phyloP scores from a whole-genome alignment of 2,329 filamentous ascomycete species.

The Hortaea werneckii region DNA sequence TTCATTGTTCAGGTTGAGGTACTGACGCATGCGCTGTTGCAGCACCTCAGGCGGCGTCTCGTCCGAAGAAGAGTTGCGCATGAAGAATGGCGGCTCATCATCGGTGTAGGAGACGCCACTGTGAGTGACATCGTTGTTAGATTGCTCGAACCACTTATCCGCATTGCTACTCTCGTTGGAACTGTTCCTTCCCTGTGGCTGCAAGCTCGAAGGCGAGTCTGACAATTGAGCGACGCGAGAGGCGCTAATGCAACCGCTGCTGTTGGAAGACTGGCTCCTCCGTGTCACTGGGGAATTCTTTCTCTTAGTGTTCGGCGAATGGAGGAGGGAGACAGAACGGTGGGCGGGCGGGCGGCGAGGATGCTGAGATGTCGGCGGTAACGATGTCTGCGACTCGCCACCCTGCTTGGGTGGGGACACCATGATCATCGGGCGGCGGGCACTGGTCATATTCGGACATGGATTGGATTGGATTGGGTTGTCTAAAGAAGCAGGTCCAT shows the following conservation, averaged over 20 bases:
- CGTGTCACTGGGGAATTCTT: slow-evolving; percentile 4
- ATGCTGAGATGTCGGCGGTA: slow-evolving; percentile 10
- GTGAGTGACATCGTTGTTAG: slow-evolving; percentile 36
- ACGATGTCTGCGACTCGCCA: neutral
- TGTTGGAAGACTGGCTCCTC: slow-evolving; percentile 12
- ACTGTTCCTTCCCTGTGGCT: slow-evolving; percentile 29
- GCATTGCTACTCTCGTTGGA: slow-evolving; percentile 44
- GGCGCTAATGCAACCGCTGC: slow-evolving; percentile 5
- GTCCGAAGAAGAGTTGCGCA: slow-evolving; percentile 30
- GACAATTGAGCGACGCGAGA: slow-evolving; percentile 2
- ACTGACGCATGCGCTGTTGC: slow-evolving; percentile 1
- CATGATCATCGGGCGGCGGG: neutral
- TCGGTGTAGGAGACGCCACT: slow-evolving; percentile 31
- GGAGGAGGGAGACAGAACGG: slow-evolving; percentile 37
- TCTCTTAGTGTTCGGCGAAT: slow-evolving; percentile 21
- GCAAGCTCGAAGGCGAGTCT: slow-evolving; percentile 30
- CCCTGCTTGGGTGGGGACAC: neutral
- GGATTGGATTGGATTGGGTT: no score
- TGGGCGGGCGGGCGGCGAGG: slow-evolving; percentile 36
- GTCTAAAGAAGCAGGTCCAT: no score
- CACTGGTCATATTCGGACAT: neutral
- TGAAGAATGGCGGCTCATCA: slow-evolving; percentile 34
- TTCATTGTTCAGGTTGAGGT: neutral
- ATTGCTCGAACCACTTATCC: slow-evolving; percentile 42
- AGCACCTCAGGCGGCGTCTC: slow-evolving; percentile 30